Base-by-base conservation (phyloP, 1,139 yeast genomes). In the Candida sanyaensis region DNA sequence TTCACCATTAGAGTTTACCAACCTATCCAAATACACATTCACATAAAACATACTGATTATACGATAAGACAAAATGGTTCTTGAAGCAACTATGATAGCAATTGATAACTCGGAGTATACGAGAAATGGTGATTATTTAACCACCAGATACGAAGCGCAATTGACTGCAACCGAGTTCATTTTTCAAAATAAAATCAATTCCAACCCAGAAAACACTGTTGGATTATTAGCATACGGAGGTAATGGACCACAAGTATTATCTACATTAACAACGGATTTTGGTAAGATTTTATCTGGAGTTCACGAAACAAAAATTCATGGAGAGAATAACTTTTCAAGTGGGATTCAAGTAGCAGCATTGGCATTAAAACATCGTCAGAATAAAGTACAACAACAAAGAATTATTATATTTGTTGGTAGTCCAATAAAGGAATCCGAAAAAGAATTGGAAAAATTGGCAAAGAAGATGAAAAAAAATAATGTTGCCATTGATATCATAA, bases 311-410 rank as follows among this genome's bases (percentile, higher is more conserved):
- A 81, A 81, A 57, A 84, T 95, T 47, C 75, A 76, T 26, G 97
- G 97, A 1, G 65, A 65, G 30, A 69, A 76, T 43, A 90, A 91
- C 62, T 76, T 95, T 51, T 75, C 87, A 32, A 87, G 92, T 43
- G 96, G 96, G 12, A 83, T 93, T 57, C 97, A 92, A 69, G 96
- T 93, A 54, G 99, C 98, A n/a, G 96, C 96, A 43, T 78, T 95
- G 62, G 98, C 97, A 10, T 81, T 93, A 62, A 93, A 91, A 64
- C 98, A 93, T 70, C 90, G 99, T 64, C 97, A 91, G 66, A 91
- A 93, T 71, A 90, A 89, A 68, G 86, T 87, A 8, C 98, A 92
- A 64, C 88, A 84, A 56, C 98, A 92, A 69, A 79, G 99, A 57
- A 89, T 95, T 54, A 80, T 93, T 53, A 90, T 83, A 41, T 93